Evolutionary conservation across 441 rosid genomes (phyloP).

Genomic region (Theobroma grandiflorum): DNA sequence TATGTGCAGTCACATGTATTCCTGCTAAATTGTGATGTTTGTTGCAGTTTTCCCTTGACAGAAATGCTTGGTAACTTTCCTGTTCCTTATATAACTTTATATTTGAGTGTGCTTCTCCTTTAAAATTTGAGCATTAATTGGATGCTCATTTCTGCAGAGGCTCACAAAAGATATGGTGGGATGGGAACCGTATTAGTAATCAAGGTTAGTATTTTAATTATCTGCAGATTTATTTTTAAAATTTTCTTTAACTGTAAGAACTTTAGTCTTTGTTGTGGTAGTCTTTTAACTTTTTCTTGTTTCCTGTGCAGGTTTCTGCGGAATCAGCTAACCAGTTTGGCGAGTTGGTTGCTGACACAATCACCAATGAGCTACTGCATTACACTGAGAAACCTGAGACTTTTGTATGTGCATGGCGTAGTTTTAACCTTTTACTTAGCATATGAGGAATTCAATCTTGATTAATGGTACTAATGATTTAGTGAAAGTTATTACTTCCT

Average conservation of each 20-base stretch:
- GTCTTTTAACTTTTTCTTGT: constrained; percentile 1
- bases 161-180: constrained; percentile 79
- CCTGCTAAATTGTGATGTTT: constrained; percentile 86
- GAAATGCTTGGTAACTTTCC: constrained; percentile 74
- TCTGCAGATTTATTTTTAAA: background rate
- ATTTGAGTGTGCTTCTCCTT: constrained; percentile 6
- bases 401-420: constrained; percentile 60
- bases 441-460: background rate
- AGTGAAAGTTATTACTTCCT: constrained; percentile 10
- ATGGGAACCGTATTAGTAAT: constrained; percentile 88
- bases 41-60: constrained; percentile 88
- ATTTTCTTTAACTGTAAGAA: background rate
- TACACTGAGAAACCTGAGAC: constrained; percentile 95
- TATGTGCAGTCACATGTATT: constrained; percentile 72
- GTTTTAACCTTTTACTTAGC: constrained; percentile 17
- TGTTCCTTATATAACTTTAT: background rate
- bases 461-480: constrained; percentile 11
- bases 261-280: background rate
- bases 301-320: constrained; percentile 74
- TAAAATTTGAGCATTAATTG: background rate
- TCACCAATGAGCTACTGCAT: constrained; percentile 81
- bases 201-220: constrained; percentile 53
- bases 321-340: constrained; percentile 93
- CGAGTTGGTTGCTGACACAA: constrained; percentile 86
- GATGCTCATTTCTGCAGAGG: constrained; percentile 52